These are phyloP conservation scores for Phytophthora pseudosyringae DNA, from an alignment of 352 stramenopile species.

Conservation along the genomic window DNA sequence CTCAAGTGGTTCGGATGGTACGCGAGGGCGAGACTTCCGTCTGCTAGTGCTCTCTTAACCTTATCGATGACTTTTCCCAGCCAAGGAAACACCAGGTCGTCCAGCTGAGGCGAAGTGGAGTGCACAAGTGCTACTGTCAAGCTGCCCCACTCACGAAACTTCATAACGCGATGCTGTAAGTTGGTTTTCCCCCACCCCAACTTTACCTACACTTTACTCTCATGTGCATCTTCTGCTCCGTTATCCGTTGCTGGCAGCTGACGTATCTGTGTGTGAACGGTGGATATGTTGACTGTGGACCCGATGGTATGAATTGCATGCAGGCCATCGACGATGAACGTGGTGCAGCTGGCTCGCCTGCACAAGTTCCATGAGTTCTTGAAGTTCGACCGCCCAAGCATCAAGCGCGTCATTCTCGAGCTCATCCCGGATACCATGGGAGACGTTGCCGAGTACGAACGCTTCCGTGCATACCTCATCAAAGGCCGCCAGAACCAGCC, in stretches of 20 bases:
- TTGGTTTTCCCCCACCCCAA: background rate
- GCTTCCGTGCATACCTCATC: constrained; percentile 62
- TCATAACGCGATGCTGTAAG: constrained; percentile 14
- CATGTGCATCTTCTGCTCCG: no score
- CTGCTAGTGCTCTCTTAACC: background rate
- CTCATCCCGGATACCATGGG: constrained; percentile 49
- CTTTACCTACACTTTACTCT: background rate
- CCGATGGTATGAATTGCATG: background rate
- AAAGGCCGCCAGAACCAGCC: constrained; percentile 43
- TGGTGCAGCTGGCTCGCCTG: constrained; percentile 65
- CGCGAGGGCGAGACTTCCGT: background rate
- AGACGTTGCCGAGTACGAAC: constrained; percentile 57
- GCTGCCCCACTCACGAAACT: constrained; percentile 33
- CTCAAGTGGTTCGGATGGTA: constrained; percentile 5
- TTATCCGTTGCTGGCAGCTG: no score
- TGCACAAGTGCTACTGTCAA: constrained; percentile 56
- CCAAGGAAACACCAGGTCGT: constrained; percentile 44
- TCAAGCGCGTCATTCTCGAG: constrained; percentile 66
- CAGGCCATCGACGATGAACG: constrained; percentile 60
- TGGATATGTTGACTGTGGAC: no score
- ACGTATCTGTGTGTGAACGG: no score
- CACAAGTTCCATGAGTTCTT: constrained; percentile 65
- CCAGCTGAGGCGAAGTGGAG: constrained; percentile 58
- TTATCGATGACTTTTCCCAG: constrained; percentile 24
- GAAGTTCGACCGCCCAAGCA: constrained; percentile 52